phyloP scores from a whole-genome alignment of 2,329 filamentous ascomycete genomes.

The Fusarium sp. region DNA sequence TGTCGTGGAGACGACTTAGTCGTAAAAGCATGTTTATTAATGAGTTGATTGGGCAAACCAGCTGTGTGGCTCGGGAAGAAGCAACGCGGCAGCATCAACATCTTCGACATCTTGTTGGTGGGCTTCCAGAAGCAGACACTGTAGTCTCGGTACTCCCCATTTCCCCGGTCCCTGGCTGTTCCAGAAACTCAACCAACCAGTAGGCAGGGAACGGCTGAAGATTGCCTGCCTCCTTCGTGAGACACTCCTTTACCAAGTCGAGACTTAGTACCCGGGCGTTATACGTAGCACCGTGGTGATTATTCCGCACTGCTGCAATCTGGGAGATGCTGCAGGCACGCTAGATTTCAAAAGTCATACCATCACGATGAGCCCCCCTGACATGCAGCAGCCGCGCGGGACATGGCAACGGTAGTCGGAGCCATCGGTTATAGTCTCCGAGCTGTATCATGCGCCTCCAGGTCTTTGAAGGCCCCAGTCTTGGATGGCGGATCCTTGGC shows the following conservation, averaged over 20 bases:
- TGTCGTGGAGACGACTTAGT: background rate
- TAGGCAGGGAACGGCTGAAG: background rate
- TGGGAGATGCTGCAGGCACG: background rate
- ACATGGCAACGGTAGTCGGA: background rate
- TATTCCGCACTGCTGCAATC: conserved; percentile 13
- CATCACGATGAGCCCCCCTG: background rate
- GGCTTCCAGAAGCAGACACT: conserved; percentile 1
- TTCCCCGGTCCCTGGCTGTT: background rate
- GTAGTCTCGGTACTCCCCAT: background rate
- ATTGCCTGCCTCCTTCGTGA: background rate
- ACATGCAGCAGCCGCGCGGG: background rate
- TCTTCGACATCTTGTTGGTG: background rate
- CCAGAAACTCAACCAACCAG: background rate
- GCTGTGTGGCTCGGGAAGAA: background rate
- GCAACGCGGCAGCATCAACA: background rate
- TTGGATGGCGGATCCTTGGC: background rate
- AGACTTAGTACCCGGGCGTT: background rate
- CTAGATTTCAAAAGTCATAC: background rate
- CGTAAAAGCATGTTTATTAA: background rate
- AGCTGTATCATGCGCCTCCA: background rate
- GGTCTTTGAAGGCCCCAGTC: background rate
- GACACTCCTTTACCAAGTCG: conserved; percentile 1
- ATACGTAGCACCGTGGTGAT: background rate
- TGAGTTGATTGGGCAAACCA: background rate
- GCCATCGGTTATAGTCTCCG: background rate